Percentiles rank a stretch among this genome's conserved stretches.
Evolutionary conservation across 306 rosid species (phyloP).

Genomic region (Calophaca sinica): DNA sequence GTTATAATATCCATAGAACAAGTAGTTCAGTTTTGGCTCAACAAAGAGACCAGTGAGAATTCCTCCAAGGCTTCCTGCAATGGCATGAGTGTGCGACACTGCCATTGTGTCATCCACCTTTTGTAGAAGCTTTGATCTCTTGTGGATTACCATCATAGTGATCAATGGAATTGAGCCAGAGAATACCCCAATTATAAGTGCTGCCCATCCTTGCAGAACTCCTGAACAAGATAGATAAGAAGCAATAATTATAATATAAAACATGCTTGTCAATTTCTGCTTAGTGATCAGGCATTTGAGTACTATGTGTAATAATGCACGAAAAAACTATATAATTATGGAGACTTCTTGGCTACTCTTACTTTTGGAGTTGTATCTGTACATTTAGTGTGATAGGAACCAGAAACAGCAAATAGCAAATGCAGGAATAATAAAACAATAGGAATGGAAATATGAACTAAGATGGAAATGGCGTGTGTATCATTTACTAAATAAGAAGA

Average conservation of each 20-base stretch:
- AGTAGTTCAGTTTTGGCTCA: constrained; percentile 45
- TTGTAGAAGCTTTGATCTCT: constrained; percentile 55
- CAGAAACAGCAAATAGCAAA: too few relatives aligned
- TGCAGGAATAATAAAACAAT: too few relatives aligned
- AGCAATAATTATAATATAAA: background rate
- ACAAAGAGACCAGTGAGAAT: constrained; percentile 58
- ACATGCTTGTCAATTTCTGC: background rate
- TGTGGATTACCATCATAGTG: constrained; percentile 65
- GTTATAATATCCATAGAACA: constrained; percentile 19
- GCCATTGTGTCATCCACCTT: constrained; percentile 64
- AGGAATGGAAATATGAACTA: too few relatives aligned
- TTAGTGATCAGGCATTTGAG: too few relatives aligned
- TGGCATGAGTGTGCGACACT: constrained; percentile 60
- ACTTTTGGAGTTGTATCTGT: too few relatives aligned
- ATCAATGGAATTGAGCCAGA: constrained; percentile 61
- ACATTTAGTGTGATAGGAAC: too few relatives aligned
- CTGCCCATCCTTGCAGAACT: constrained; percentile 65
- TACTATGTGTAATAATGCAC: too few relatives aligned
- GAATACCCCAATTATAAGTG: constrained; percentile 55
- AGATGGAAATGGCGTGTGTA: too few relatives aligned
- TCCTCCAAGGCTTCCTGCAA: constrained; percentile 61
- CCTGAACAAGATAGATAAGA: constrained; percentile 42
- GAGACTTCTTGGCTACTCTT: too few relatives aligned
- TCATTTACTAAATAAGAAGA: too few relatives aligned
- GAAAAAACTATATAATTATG: too few relatives aligned